A percentile compares a stretch with the other conserved stretches of the same genome.
phyloP scores from a whole-genome alignment of 352 stramenopile species.

The Phytophthora syringae region DNA sequence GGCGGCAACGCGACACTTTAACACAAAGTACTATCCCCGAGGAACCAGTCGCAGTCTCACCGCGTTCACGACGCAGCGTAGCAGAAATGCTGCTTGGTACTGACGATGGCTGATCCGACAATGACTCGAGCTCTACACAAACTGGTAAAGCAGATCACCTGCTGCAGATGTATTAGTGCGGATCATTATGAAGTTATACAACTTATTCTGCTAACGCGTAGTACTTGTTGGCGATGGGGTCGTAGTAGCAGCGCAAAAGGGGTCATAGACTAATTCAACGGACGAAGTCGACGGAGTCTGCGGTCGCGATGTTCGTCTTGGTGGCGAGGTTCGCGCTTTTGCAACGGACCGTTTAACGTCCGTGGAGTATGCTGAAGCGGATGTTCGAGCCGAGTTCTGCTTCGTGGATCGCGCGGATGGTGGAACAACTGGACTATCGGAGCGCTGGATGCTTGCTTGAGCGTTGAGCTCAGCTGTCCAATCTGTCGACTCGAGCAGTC shows the following conservation, averaged over 20 bases:
- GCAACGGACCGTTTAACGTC: background rate
- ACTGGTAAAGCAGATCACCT: background rate
- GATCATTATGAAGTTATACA: constrained; percentile 15
- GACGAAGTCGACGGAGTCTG: constrained; percentile 26
- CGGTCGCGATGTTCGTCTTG: constrained; percentile 2
- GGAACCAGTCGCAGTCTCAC: constrained; percentile 39
- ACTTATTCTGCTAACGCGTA: constrained; percentile 77
- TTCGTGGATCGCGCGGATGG: background rate
- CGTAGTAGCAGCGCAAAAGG: constrained; percentile 87
- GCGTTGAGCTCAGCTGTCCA: constrained; percentile 49
- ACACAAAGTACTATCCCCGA: constrained; percentile 39
- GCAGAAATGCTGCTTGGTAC: constrained; percentile 53
- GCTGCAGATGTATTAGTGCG: no score
- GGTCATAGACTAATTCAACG: constrained; percentile 87
- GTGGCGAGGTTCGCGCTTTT: constrained; percentile 1
- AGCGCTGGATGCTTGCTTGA: background rate
- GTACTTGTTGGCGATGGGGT: constrained; percentile 86
- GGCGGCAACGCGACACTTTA: constrained; percentile 43
- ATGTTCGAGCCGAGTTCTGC: background rate
- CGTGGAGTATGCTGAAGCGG: background rate
- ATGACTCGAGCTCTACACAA: background rate
- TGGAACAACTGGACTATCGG: background rate
- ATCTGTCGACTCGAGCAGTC: constrained; percentile 73
- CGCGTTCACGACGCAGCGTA: constrained; percentile 49
- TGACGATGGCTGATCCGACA: constrained; percentile 45